Conservation (phyloP, 441 rosid species). For the Corymbia citriodora region DNA sequence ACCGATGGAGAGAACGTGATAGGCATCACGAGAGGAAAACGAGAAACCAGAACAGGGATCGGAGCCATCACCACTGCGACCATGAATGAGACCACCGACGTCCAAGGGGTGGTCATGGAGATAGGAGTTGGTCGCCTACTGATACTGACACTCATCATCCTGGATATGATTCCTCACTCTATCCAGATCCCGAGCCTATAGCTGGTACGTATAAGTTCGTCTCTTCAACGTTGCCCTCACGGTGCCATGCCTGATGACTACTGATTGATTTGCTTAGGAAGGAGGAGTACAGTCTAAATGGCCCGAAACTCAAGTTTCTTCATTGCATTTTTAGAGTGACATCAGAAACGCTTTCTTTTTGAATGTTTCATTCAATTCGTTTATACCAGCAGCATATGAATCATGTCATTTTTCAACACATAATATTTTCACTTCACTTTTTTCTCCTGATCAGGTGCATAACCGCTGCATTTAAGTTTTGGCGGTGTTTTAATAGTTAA, state of each 20-base stretch:
- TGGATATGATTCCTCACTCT: not conserved
- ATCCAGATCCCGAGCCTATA: not conserved
- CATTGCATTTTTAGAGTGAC: not conserved
- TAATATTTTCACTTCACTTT: not conserved
- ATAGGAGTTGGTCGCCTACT: not conserved
- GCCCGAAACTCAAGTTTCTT: not conserved
- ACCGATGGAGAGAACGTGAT: not conserved
- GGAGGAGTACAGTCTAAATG: not conserved
- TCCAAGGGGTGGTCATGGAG: not conserved
- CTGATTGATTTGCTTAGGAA: not conserved
- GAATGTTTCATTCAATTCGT: rapidly evolving
- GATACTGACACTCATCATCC: rapidly evolving
- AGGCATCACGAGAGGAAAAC: not conserved
- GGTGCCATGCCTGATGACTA: not conserved
- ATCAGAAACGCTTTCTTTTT: not conserved
- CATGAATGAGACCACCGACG: not conserved
- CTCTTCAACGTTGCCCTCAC: rapidly evolving
- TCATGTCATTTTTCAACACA: not conserved
- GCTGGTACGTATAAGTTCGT: rapidly evolving
- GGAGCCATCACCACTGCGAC: rapidly evolving
- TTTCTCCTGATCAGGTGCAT: not conserved
- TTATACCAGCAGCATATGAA: not conserved
- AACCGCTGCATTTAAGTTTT: not conserved
- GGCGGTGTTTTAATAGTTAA: not conserved
- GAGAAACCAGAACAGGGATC: not conserved